Evolutionary conservation across 768 basidiomycete species (phyloP), one percentile per base, ranked within the genome.

Genomic region (Leucosporidium scottii): DNA sequence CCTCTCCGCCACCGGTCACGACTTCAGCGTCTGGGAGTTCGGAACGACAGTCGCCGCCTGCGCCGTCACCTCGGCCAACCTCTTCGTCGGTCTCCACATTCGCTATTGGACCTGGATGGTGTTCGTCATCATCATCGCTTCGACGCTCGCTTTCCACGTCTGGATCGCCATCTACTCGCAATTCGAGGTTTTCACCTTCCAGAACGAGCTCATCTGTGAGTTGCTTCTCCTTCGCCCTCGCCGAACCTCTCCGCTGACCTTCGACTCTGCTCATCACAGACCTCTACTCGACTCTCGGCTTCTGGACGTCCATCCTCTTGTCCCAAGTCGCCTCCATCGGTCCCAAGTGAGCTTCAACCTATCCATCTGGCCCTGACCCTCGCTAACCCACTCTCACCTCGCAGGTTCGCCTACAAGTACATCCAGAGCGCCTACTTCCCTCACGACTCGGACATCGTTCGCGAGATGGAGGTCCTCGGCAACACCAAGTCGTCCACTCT

Each of bases 41-140:
- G 94, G 94, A 25, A 96, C 94, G 7, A 93, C 92, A 0, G 87
- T 93, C 17, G 87, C 89, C 6, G 88, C 90, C 30, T 83, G 89
- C 31, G 92, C 91, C 4, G 91, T 97, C 71, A 83, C 93, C 58
- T 81, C 89, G 4, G 93, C 93, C 4, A 97, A 96, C 76, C 82
- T 85, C 58, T 96, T 87, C 75, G 90, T 98, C 70, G 93, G 92
- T 23, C 77, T 96, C 70, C 93, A 89, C 77, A 93, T 87, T 21
- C 81, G 87, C 71, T 94, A 94, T 87, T 96, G 76, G 82, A 91
- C 85, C 9, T 70, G 75, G 34, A 63, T 78, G 66, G 71, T 74
- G 53, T 68, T 53, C 66, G 55, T 71, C 61, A 56, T 74, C 61
- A 66, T 74, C 51, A 67, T 68, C 67, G 67, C 74, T 70, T 78